A percentile compares a stretch with the other conserved stretches of the same genome.
Evolutionary conservation across 495 filamentous ascomycete species (phyloP).

Genomic region (Aspergillus panamensis): DNA sequence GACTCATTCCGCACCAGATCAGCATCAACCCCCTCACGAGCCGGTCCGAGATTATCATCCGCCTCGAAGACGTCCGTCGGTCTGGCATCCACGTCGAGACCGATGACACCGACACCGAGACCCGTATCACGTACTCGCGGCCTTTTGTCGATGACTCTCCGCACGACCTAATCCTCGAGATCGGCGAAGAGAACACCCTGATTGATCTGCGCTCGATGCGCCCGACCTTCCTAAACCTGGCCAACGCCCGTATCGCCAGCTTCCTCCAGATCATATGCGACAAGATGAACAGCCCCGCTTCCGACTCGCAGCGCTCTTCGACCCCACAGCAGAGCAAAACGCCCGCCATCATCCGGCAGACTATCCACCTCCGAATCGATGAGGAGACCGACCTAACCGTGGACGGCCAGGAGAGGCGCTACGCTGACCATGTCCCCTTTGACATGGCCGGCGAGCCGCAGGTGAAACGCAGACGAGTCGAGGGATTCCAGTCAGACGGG

Average conservation of each 20-base stretch:
- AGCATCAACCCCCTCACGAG: constrained; percentile 66
- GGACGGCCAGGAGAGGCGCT: constrained; percentile 51
- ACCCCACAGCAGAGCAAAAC: not conserved
- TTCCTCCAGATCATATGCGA: constrained; percentile 77
- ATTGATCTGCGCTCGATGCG: constrained; percentile 55
- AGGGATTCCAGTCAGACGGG: constrained; percentile 25
- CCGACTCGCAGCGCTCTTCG: not conserved
- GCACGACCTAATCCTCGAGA: constrained; percentile 76
- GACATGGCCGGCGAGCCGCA: constrained; percentile 24
- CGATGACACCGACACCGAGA: constrained; percentile 34
- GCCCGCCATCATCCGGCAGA: constrained; percentile 1
- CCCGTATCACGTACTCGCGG: constrained; percentile 67
- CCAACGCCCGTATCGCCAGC: constrained; percentile 63
- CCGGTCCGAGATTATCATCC: constrained; percentile 73
- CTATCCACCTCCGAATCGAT: constrained; percentile 62
- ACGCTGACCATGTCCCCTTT: not conserved
- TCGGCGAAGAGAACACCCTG: constrained; percentile 63
- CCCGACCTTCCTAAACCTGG: constrained; percentile 68
- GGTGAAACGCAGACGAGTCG: constrained; percentile 49
- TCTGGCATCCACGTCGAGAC: constrained; percentile 66
- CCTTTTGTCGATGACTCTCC: constrained; percentile 74
- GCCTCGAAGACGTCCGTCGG: constrained; percentile 80
- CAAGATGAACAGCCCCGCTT: constrained; percentile 61
- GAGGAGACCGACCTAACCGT: constrained; percentile 65
- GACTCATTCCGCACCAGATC: constrained; percentile 74